Evolutionary conservation across 2,329 filamentous ascomycete species (phyloP).

Genomic region (Scedosporium boydii): DNA sequence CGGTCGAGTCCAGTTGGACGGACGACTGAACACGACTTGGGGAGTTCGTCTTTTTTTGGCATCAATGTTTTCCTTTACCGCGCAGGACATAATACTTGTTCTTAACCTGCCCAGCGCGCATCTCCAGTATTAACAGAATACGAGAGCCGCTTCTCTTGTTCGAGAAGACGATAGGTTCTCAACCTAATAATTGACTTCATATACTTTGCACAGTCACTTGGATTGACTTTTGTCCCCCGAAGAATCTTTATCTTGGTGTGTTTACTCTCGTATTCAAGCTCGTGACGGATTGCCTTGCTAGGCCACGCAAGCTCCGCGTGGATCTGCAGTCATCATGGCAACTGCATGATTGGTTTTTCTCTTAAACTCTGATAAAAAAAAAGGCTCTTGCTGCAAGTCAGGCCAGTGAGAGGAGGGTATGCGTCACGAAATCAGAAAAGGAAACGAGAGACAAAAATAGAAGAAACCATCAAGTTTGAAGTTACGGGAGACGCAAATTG

Average conservation of each 20-base stretch:
- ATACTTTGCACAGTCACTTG: not conserved
- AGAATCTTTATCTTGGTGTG: not conserved
- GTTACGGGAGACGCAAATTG: too few species aligned
- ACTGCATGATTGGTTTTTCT: too few species aligned
- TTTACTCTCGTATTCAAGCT: not conserved
- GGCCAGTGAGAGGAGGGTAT: too few species aligned
- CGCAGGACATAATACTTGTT: not conserved
- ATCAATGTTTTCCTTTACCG: not conserved
- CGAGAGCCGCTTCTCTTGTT: not conserved
- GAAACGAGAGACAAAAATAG: too few species aligned
- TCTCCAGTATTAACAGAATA: not conserved
- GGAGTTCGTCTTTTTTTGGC: not conserved
- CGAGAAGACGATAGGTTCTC: not conserved
- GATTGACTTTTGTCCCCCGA: too few species aligned
- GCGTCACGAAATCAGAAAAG: too few species aligned
- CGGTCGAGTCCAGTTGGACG: not conserved
- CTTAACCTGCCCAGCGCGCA: slow-evolving; percentile 1
- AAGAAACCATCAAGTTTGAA: too few species aligned
- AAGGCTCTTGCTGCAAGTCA: too few species aligned
- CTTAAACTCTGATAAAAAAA: too few species aligned
- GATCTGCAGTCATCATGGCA: too few species aligned
- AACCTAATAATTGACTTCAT: not conserved
- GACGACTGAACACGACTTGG: not conserved
- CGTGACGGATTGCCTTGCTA: too few species aligned
- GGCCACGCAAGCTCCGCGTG: too few species aligned